Conservation (phyloP, 2,329 filamentous ascomycete species). For the Ophiostoma ulmi region DNA sequence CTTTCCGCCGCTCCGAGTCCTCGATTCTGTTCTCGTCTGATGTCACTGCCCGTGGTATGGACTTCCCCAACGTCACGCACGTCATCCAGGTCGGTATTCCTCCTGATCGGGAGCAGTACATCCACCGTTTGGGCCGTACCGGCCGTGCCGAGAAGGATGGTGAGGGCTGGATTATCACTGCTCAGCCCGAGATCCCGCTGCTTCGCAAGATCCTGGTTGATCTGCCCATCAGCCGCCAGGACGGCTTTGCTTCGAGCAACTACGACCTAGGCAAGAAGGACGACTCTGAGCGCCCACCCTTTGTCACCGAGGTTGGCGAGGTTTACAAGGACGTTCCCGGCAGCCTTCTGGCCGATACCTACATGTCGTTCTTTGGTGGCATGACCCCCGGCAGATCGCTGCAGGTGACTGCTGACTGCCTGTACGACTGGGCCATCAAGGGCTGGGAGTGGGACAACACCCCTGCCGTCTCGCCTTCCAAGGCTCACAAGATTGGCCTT, state of each 20-base stretch:
- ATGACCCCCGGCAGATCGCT: slow-evolving; percentile 33
- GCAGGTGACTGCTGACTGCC: slow-evolving; percentile 40
- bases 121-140: slow-evolving; percentile 62
- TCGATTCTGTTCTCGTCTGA: slow-evolving; percentile 72
- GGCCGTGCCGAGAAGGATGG: slow-evolving; percentile 69
- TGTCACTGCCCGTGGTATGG: slow-evolving; percentile 76
- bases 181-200: slow-evolving; percentile 47
- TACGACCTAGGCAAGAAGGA: slow-evolving; percentile 43
- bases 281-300: slow-evolving; percentile 42
- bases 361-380: slow-evolving; percentile 54
- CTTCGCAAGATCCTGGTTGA: slow-evolving; percentile 50
- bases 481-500: slow-evolving; percentile 30
- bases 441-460: slow-evolving; percentile 50
- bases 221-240: slow-evolving; percentile 56
- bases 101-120: slow-evolving; percentile 51
- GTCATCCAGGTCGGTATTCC: slow-evolving; percentile 56
- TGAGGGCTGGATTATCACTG: slow-evolving; percentile 63
- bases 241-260: slow-evolving; percentile 46
- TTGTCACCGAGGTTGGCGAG: slow-evolving; percentile 42
- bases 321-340: slow-evolving; percentile 42
- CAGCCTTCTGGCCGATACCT: slow-evolving; percentile 44
- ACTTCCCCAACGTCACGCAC: slow-evolving; percentile 54
- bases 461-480: slow-evolving; percentile 34
- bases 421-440: slow-evolving; percentile 50
- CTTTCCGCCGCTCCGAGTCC: slow-evolving; percentile 60